Base-by-base conservation (phyloP, 768 basidiomycete genomes). In the Podaxis sp. region DNA sequence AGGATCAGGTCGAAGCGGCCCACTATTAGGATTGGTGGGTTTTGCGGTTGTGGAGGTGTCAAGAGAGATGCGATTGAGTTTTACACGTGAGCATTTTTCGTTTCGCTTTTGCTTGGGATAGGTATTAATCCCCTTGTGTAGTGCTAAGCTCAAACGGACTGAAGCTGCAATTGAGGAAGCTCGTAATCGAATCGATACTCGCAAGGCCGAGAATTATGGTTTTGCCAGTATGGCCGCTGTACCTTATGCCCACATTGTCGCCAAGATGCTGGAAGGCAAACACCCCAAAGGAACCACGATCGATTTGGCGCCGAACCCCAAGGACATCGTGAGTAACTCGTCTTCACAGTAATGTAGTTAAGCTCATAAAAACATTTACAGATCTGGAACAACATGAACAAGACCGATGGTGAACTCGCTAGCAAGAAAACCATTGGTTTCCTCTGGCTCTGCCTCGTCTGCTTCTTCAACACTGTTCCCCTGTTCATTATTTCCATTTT, bases 401-500 rank as follows among this genome's bases (percentile, higher is more conserved):
- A 85, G 70, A 84, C 88, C 1, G 80, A 89, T 17, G 82, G 75
- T 6, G 88, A 91, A 66, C 72, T 93, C 24, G 75, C 84, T 26
- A 82, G 87, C 41, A 90, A 91, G 74, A 84, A 82, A 68, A 75
- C 81, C 36, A 75, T 90, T 26, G 96, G 97, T n/a, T 91, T 93
- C 75, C 63, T 90, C 40, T 83, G 90, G 74, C 83, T 99, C 58
- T 78, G 82, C 22, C 69, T 86, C 33, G 86, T 98, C 53, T 96
- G 94, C 75, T 95, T 95, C 79, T 86, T 99, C 80, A 96, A 99
- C 79, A 98, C 95, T 38, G 79, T 96, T 10, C 97, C 97, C 20
- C 78, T 99, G 17, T 85, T 96, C 71, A 78, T 93, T 66, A 95
- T 99, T 66, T 96, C 96, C 12, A 78, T 94, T 65, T 79, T 97